phyloP scores from a whole-genome alignment of 1,284 basidiomycete genomes.

The Naganishia sp. region DNA sequence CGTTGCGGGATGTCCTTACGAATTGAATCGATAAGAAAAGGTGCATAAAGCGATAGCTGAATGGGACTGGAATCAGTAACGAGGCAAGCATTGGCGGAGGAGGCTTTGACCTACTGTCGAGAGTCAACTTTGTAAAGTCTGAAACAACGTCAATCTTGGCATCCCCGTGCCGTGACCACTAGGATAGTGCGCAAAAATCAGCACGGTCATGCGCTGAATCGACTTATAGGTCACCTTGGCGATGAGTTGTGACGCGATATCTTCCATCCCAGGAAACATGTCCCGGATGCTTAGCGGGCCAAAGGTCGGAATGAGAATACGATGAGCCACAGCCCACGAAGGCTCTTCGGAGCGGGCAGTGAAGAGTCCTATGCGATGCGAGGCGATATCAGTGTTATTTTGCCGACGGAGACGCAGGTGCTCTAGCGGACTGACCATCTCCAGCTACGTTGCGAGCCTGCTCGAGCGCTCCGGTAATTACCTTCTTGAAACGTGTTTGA shows the following conservation, averaged over 20 bases:
- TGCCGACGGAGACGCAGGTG: neutral
- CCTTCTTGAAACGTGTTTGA: slow-evolving; percentile 58
- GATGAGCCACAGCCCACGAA: slow-evolving; percentile 58
- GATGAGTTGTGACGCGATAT: slow-evolving; percentile 59
- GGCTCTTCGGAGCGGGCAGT: slow-evolving; percentile 56
- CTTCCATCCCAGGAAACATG: slow-evolving; percentile 60
- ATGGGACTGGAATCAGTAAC: neutral
- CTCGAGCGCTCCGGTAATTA: slow-evolving; percentile 48
- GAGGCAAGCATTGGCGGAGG: neutral
- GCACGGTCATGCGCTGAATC: neutral
- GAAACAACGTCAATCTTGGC: slow-evolving; percentile 55
- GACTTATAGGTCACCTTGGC: slow-evolving; percentile 50
- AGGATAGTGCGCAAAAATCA: neutral
- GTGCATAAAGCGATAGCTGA: slow-evolving; percentile 40
- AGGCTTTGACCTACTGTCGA: slow-evolving; percentile 52
- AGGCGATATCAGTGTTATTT: neutral
- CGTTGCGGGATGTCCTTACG: neutral
- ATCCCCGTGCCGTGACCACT: slow-evolving; percentile 32
- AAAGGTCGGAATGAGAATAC: slow-evolving; percentile 61
- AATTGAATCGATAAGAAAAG: slow-evolving; percentile 57
- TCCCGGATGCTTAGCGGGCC: slow-evolving; percentile 57
- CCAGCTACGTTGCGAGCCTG: slow-evolving; percentile 56
- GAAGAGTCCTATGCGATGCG: slow-evolving; percentile 38
- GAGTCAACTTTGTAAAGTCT: slow-evolving; percentile 59
- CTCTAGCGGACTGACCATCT: slow-evolving; percentile 53